These are phyloP conservation scores for Phylloporus arenicola DNA, from an alignment of 768 basidiomycete species.

Conservation along the genomic window DNA sequence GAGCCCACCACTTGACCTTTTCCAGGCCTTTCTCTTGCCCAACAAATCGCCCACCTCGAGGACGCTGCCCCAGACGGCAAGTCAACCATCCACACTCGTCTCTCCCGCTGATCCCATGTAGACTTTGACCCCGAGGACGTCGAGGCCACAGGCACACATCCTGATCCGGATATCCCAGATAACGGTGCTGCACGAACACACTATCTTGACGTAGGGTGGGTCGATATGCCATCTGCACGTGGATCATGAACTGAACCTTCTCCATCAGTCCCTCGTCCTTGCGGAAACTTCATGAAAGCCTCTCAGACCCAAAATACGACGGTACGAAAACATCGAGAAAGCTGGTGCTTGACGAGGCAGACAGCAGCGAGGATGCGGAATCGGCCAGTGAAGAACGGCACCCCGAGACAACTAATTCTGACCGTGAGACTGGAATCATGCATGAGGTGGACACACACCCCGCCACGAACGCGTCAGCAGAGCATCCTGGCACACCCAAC, in stretches of 20 bases:
- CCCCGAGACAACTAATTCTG: slow-evolving; percentile 2
- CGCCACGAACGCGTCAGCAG: slow-evolving; percentile 16
- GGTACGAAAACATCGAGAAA: slow-evolving; percentile 61
- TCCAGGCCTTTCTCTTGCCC: slow-evolving; percentile 55
- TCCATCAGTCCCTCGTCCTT: slow-evolving; percentile 59
- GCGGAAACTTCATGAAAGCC: slow-evolving; percentile 56
- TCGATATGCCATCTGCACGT: slow-evolving; percentile 19
- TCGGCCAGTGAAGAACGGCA: slow-evolving; percentile 14
- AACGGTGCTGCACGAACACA: slow-evolving; percentile 54
- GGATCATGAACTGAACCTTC: slow-evolving; percentile 3
- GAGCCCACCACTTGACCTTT: slow-evolving; percentile 2
- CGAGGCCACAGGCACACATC: slow-evolving; percentile 40
- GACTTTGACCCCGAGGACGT: slow-evolving; percentile 75
- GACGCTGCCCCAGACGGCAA: slow-evolving; percentile 64
- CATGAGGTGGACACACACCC: slow-evolving; percentile 5
- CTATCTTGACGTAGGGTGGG: slow-evolving; percentile 80
- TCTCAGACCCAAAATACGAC: slow-evolving; percentile 76
- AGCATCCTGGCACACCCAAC: neutral
- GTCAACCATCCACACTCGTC: slow-evolving; percentile 17
- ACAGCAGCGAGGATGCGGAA: slow-evolving; percentile 14
- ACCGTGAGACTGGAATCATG: slow-evolving; percentile 11
- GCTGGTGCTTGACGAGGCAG: slow-evolving; percentile 40
- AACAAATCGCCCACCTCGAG: slow-evolving; percentile 80
- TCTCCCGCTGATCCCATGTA: slow-evolving; percentile 24
- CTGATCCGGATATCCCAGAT: slow-evolving; percentile 31